These are phyloP conservation scores for Magnolia kwangsiensis DNA, from an alignment of 164 flowering plant genomes.

Conservation along the genomic window DNA sequence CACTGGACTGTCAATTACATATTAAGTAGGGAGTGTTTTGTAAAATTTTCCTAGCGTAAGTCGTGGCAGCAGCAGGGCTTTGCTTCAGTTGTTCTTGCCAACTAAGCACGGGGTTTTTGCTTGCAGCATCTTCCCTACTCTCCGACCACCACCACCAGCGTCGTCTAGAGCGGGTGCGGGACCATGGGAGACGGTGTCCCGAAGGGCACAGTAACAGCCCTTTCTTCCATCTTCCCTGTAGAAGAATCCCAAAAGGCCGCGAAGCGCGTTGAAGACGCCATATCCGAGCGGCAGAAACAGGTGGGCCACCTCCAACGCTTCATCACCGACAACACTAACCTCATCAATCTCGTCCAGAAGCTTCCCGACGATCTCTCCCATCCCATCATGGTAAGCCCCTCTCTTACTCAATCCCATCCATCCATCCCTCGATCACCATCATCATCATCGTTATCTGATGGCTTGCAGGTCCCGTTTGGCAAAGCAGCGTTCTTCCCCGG, in stretches of 20 bases:
- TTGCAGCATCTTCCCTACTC: no score
- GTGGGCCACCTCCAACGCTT: conserved; percentile 46
- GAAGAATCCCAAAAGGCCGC: conserved; percentile 73
- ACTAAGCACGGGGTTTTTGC: no score
- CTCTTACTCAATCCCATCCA: background rate
- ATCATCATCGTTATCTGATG: background rate
- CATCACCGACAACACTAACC: conserved; percentile 53
- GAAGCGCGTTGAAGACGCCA: conserved; percentile 45
- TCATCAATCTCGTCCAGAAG: conserved; percentile 65
- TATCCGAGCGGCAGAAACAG: conserved; percentile 42
- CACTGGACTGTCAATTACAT: no score
- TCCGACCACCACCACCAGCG: no score
- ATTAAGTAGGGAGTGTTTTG: no score
- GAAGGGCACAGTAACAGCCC: conserved; percentile 68
- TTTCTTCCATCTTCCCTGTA: conserved; percentile 52
- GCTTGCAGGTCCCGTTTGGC: conserved; percentile 78
- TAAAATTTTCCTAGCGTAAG: no score
- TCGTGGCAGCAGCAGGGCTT: no score
- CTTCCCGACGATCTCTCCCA: conserved; percentile 87
- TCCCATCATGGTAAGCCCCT: conserved; percentile 53
- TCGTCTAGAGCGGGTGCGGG: background rate
- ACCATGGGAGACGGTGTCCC: conserved; percentile 14
- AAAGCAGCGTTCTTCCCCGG: conserved; percentile 93
- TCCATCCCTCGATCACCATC: background rate
- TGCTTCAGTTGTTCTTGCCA: no score